Percentiles rank a stretch among this genome's conserved stretches.
Evolutionary conservation across 192 early-diverging fungal genomes (phyloP).

Genomic region (Lunasporangiospora selenospora): DNA sequence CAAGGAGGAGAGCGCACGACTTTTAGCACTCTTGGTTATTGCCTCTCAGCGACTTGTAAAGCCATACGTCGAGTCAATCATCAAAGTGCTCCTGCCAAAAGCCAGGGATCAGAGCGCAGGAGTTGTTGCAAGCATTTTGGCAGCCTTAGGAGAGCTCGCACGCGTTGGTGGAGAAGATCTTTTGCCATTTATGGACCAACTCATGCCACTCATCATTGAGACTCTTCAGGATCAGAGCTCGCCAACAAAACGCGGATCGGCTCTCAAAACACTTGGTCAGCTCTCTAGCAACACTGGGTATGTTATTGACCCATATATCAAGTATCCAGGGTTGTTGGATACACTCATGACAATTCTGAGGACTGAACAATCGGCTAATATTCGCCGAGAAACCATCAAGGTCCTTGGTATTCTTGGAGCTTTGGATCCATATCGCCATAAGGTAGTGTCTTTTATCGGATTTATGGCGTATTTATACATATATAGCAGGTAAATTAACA

Average conservation of each 20-base stretch:
- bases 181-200: constrained; percentile 76
- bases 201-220: constrained; percentile 89
- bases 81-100: constrained; percentile 85
- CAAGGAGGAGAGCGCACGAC: constrained; percentile 84
- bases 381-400: constrained; percentile 87
- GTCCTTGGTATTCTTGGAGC: constrained; percentile 95
- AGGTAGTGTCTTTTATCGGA: constrained; percentile 36
- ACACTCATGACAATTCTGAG: constrained; percentile 83
- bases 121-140: constrained; percentile 81
- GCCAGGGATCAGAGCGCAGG: constrained; percentile 77
- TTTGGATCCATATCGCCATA: constrained; percentile 87
- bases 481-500: too few relatives aligned
- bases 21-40: constrained; percentile 78
- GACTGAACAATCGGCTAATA: constrained; percentile 73
- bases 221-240: constrained; percentile 89
- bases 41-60: constrained; percentile 83
- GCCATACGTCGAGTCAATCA: constrained; percentile 90
- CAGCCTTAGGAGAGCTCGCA: constrained; percentile 82
- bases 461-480: too few relatives aligned
- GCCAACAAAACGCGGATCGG: constrained; percentile 83
- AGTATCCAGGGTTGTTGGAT: constrained; percentile 85
- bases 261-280: constrained; percentile 86
- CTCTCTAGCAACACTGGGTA: constrained; percentile 85
- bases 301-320: constrained; percentile 89
- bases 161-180: constrained; percentile 87